Evolutionary conservation across 441 rosid genomes (phyloP), one percentile per base, ranked within the genome.

Genomic region (Erysimum cheiri): DNA sequence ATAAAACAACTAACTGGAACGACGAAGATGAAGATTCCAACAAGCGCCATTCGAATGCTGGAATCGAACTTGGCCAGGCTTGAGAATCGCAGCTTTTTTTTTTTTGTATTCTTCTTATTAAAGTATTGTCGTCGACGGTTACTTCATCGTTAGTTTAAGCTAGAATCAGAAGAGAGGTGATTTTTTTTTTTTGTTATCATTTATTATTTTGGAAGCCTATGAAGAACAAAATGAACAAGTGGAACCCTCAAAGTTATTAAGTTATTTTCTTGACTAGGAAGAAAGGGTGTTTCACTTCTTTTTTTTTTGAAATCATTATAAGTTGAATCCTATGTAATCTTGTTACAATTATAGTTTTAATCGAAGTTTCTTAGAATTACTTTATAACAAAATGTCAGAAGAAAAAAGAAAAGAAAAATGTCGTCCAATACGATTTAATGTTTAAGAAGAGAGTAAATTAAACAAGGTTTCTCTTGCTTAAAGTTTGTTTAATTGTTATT

Each of bases 1-100:
- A 85, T 61, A 81, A 15, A 28, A 70, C 85, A 3, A 91, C 97
- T 11, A 60, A 68, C 39, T 71, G 89, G 97, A 74, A 80, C 36
- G 80, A 79, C 6, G 63, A 67, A 0, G 64, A 56, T 77, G 61
- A 71, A 5, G 58, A 84, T 84, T 15, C 86, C 75, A 81, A 89
- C 84, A 44, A 60, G 24, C 58, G 60, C 0, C 0, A 17, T 36
- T 22, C 69, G 1, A 61, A 54, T 46, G 65, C 40, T 60, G 64
- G 24, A 60, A 53, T 60, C 46, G 78, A 74, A 39, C 64, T 74
- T 61, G 50, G 63, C 14, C 50, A 10, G 15, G 74, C 74, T 69
- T 69, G 47, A 69, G 0, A 29, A n/a, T 22, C 35, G 69, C 69
- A 52, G 12, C 39, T 32, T 26, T 14, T 9, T 36, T 49, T 22